phyloP scores from a whole-genome alignment of 2,329 filamentous ascomycete species.

The Lasiodiplodia sp. region DNA sequence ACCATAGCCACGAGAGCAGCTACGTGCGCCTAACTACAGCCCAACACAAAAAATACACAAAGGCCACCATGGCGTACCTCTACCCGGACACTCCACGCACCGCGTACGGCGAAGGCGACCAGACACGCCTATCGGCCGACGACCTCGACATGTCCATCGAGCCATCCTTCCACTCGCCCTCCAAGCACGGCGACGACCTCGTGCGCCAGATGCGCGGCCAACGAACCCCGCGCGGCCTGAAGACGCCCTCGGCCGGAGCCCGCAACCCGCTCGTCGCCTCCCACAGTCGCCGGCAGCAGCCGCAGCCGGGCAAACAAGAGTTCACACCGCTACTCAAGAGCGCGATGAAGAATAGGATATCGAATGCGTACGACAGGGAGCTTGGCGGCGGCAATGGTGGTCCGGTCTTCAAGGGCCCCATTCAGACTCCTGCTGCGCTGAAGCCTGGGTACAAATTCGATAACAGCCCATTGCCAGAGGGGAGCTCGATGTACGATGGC shows the following conservation, averaged over 20 bases:
- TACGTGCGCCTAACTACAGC: neutral
- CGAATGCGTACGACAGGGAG: conserved; percentile 45
- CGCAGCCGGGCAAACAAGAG: conserved; percentile 66
- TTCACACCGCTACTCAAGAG: conserved; percentile 94
- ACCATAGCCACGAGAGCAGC: conserved; percentile 14
- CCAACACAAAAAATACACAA: neutral
- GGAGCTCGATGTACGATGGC: conserved; percentile 69
- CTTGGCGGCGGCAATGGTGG: conserved; percentile 42
- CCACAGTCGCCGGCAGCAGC: conserved; percentile 55
- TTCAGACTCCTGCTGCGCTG: conserved; percentile 73
- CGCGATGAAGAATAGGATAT: conserved; percentile 73
- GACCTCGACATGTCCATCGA: conserved; percentile 88
- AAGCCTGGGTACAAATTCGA: conserved; percentile 69
- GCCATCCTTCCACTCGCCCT: conserved; percentile 83
- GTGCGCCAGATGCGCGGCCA: conserved; percentile 70
- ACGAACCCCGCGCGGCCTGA: conserved; percentile 58
- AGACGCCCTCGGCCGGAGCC: conserved; percentile 71
- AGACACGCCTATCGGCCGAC: conserved; percentile 74
- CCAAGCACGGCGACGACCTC: conserved; percentile 74
- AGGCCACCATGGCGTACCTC: conserved; percentile 51
- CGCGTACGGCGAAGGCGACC: conserved; percentile 72
- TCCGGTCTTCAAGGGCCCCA: conserved; percentile 35
- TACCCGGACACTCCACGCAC: conserved; percentile 86
- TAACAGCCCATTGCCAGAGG: conserved; percentile 78
- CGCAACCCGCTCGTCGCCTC: conserved; percentile 69